These are phyloP conservation scores for Paraphaeosphaeria sporulosa DNA, from an alignment of 2,329 filamentous ascomycete species.

Conservation along the genomic window DNA sequence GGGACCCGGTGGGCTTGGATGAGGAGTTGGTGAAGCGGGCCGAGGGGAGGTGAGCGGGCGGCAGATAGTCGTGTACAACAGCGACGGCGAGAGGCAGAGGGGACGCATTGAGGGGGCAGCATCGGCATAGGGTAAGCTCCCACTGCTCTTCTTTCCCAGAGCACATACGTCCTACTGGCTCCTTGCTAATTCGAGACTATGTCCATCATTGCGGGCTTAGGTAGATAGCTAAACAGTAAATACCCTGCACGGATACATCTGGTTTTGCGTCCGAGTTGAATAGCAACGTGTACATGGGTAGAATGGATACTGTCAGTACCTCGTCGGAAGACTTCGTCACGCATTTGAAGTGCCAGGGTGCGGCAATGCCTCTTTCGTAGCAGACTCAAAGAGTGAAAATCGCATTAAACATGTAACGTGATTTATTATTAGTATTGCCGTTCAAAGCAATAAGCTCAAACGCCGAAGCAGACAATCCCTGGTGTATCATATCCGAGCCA, in stretches of 20 bases:
- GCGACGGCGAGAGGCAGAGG: neutral
- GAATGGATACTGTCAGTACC: too few species aligned
- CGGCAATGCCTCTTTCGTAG: too few species aligned
- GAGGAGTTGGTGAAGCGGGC: slow-evolving; percentile 63
- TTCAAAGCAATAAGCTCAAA: slow-evolving; percentile 8
- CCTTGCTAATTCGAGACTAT: slow-evolving; percentile 40
- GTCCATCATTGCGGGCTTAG: slow-evolving; percentile 10
- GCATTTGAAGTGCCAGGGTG: too few species aligned
- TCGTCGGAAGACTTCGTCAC: too few species aligned
- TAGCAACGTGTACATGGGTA: too few species aligned
- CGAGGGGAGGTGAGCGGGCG: slow-evolving; percentile 55
- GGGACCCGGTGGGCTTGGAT: slow-evolving; percentile 66
- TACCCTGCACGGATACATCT: too few species aligned
- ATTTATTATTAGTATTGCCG: slow-evolving; percentile 8
- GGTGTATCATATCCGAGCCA: slow-evolving; percentile 3
- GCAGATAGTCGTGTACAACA: too few species aligned
- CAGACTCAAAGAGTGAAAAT: too few species aligned
- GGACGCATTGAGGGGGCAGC: neutral
- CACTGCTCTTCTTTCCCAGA: slow-evolving; percentile 30
- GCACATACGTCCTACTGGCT: slow-evolving; percentile 45
- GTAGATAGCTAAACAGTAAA: slow-evolving; percentile 9
- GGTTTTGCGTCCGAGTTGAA: too few species aligned
- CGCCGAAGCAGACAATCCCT: slow-evolving; percentile 2
- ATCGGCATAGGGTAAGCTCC: slow-evolving; percentile 43
- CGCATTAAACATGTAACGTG: neutral